phyloP scores from a whole-genome alignment of 176 grass and related monocot species.

The Avena atlantica region DNA sequence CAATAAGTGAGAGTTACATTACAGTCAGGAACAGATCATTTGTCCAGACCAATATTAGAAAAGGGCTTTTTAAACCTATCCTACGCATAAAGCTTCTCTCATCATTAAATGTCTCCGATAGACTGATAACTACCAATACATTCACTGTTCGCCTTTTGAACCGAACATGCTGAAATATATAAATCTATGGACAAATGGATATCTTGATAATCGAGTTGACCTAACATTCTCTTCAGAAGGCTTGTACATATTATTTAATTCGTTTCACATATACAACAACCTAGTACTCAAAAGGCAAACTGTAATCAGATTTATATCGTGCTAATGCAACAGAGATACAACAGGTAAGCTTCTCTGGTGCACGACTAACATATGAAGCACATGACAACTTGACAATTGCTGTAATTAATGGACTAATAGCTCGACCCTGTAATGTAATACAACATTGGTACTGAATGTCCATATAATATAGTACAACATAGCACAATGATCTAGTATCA shows the following conservation, averaged over 20 bases:
- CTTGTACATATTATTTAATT: not conserved
- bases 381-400: not conserved
- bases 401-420: not conserved
- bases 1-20: not conserved
- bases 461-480: not conserved
- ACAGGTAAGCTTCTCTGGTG: not conserved
- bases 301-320: not conserved
- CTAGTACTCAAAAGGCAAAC: not conserved
- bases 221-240: conserved; percentile 19
- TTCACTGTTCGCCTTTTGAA: not conserved
- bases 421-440: not conserved
- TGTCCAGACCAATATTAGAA: not conserved
- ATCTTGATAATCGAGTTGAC: not conserved
- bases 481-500: not conserved
- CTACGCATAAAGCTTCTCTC: not conserved
- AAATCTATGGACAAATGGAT: not conserved
- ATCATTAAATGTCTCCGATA: not conserved
- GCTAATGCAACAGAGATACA: not conserved
- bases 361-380: conserved; percentile 1
- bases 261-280: not conserved
- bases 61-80: not conserved
- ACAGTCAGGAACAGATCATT: not conserved
- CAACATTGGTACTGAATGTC: not conserved
- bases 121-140: conserved; percentile 14
- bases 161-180: not conserved